Evolutionary conservation across 331 rosid species (phyloP).

Genomic region (Cydonia oblonga): DNA sequence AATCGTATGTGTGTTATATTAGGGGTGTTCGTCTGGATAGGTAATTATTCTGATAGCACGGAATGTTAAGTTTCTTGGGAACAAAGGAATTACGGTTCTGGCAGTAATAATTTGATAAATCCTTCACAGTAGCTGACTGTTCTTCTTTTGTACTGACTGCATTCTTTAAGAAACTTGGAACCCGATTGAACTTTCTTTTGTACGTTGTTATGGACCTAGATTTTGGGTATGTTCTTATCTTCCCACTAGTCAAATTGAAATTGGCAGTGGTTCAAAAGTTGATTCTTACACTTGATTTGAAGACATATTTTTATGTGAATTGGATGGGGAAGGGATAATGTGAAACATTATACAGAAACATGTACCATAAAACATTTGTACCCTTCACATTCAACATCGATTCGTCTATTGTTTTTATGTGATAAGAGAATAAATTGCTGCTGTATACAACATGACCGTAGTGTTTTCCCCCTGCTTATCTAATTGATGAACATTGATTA

Average conservation of each 20-base stretch:
- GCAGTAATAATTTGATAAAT: neutral
- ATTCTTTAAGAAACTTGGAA: neutral
- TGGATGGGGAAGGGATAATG: neutral
- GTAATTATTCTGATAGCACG: neutral
- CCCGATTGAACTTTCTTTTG: neutral
- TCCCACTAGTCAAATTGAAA: neutral
- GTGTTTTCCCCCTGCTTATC: neutral
- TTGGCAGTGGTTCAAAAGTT: neutral
- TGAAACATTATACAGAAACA: neutral
- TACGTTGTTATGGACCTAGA: neutral
- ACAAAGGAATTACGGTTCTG: neutral
- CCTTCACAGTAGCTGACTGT: neutral
- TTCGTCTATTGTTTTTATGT: neutral
- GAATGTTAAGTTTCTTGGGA: neutral
- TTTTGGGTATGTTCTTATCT: neutral
- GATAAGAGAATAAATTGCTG: neutral
- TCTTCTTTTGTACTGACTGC: neutral
- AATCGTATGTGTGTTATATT: neutral
- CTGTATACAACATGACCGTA: neutral
- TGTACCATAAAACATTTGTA: neutral
- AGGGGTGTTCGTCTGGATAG: neutral
- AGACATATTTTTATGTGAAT: neutral
- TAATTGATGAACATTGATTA: neutral
- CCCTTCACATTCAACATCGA: neutral
- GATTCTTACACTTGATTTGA: neutral